Conservation (phyloP, 257 asterid species). For the Echites panduratus region DNA sequence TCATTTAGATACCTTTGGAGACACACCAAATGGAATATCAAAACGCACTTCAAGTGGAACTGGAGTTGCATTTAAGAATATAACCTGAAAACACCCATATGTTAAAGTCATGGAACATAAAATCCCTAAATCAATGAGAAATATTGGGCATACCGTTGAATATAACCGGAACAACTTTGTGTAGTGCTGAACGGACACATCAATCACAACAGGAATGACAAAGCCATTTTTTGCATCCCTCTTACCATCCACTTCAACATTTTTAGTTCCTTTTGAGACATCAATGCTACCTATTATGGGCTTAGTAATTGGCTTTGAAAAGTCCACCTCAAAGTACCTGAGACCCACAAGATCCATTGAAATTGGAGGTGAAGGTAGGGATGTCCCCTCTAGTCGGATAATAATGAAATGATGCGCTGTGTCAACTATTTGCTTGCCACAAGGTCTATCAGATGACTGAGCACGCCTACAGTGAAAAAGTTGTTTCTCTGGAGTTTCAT, state of each 20-base stretch:
- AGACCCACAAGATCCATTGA: slow-evolving; percentile 98
- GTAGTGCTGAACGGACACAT: slow-evolving; percentile 79
- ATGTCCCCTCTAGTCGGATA: slow-evolving; percentile 85
- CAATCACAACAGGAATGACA: slow-evolving; percentile 84
- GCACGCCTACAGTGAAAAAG: slow-evolving; percentile 52
- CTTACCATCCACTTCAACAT: slow-evolving; percentile 36
- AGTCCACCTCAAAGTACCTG: slow-evolving; percentile 82
- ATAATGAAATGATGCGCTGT: slow-evolving; percentile 66
- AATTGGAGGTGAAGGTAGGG: slow-evolving; percentile 69
- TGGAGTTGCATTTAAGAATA: slow-evolving; percentile 71
- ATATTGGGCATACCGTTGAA: slow-evolving; percentile 65
- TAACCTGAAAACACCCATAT: slow-evolving; percentile 63
- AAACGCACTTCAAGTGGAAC: slow-evolving; percentile 82
- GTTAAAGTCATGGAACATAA: not conserved
- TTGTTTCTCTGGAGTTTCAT: slow-evolving; percentile 68
- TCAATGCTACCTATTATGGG: slow-evolving; percentile 38
- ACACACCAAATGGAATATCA: slow-evolving; percentile 90
- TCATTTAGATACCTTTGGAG: slow-evolving; percentile 68
- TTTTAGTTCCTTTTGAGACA: slow-evolving; percentile 33
- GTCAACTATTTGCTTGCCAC: slow-evolving; percentile 56
- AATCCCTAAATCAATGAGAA: not conserved
- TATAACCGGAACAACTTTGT: slow-evolving; percentile 77
- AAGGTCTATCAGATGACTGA: slow-evolving; percentile 60
- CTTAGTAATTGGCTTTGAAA: slow-evolving; percentile 58
- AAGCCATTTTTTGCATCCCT: slow-evolving; percentile 49